Evolutionary conservation across 257 asterid species (phyloP).

Genomic region (Solanum virginianum): DNA sequence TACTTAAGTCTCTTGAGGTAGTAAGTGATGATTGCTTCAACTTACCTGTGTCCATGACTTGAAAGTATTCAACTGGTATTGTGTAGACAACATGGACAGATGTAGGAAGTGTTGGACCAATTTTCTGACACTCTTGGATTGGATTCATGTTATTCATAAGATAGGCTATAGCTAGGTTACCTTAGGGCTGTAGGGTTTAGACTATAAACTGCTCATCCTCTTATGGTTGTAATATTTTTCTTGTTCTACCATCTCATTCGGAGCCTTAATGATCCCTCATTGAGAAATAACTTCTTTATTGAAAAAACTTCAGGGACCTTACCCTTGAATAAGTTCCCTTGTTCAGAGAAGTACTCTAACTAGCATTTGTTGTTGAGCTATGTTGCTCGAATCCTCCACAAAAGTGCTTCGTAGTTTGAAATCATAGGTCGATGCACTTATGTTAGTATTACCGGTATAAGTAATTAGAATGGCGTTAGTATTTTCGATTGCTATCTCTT

Average conservation of each 20-base stretch:
- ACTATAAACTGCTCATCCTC: neutral
- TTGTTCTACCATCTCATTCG: neutral
- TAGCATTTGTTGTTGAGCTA: neutral
- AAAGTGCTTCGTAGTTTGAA: neutral
- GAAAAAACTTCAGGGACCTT: neutral
- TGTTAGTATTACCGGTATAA: no score
- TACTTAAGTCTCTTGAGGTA: neutral
- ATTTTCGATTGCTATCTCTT: no score
- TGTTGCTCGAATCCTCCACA: neutral
- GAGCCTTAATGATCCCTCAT: neutral
- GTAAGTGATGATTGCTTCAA: neutral
- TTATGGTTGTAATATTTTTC: neutral
- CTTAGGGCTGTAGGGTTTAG: neutral
- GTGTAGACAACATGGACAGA: neutral
- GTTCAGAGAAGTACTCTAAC: neutral
- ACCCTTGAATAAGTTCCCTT: neutral
- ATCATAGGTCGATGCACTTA: no score
- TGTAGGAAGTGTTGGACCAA: neutral
- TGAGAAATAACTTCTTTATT: neutral
- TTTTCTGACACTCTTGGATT: neutral
- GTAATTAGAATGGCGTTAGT: no score
- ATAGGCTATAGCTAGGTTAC: neutral
- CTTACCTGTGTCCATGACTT: neutral
- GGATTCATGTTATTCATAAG: neutral
- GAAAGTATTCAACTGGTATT: neutral